Percentiles rank a stretch among this genome's conserved stretches.
These are phyloP conservation scores for Tanozyma kutaoensis DNA, from an alignment of 805 yeast genomes.

Conservation along the genomic window DNA sequence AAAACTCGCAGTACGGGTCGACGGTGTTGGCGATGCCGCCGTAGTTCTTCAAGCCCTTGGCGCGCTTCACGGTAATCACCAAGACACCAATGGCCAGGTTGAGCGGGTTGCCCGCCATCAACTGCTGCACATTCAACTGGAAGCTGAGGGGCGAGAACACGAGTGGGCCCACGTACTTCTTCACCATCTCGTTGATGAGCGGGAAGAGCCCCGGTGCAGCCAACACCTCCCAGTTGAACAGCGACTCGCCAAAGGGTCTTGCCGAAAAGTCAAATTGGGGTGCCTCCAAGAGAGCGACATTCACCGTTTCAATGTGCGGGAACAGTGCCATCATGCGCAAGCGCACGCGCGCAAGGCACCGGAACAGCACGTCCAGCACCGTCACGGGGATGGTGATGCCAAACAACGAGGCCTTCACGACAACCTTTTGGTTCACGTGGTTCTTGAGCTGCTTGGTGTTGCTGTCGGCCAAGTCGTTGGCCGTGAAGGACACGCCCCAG, in stretches of 20 bases:
- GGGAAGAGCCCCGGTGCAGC: constrained; percentile 78
- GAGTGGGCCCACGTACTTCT: constrained; percentile 81
- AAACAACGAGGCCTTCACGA: constrained; percentile 68
- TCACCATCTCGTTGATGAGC: constrained; percentile 73
- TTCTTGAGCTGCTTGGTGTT: constrained; percentile 76
- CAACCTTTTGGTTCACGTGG: constrained; percentile 69
- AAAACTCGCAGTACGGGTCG: constrained; percentile 80
- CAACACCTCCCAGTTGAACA: constrained; percentile 80
- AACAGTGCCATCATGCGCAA: constrained; percentile 80
- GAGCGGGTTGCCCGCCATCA: constrained; percentile 69
- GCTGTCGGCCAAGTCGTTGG: constrained; percentile 78
- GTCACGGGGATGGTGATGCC: constrained; percentile 72
- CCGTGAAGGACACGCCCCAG: constrained; percentile 87
- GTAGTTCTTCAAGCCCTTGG: constrained; percentile 56
- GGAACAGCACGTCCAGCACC: constrained; percentile 70
- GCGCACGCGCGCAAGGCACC: constrained; percentile 58
- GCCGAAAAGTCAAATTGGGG: constrained; percentile 82
- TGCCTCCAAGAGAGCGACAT: constrained; percentile 71
- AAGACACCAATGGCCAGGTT: constrained; percentile 82
- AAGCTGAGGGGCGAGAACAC: constrained; percentile 82
- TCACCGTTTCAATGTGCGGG: constrained; percentile 90
- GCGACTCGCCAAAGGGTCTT: constrained; percentile 61
- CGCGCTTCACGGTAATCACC: constrained; percentile 53
- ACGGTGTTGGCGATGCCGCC: constrained; percentile 63
- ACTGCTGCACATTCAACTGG: constrained; percentile 84